Percentiles rank a stretch among this genome's conserved stretches.
phyloP scores from a whole-genome alignment of 176 grass and related monocot species.

The Puya raimondii region DNA sequence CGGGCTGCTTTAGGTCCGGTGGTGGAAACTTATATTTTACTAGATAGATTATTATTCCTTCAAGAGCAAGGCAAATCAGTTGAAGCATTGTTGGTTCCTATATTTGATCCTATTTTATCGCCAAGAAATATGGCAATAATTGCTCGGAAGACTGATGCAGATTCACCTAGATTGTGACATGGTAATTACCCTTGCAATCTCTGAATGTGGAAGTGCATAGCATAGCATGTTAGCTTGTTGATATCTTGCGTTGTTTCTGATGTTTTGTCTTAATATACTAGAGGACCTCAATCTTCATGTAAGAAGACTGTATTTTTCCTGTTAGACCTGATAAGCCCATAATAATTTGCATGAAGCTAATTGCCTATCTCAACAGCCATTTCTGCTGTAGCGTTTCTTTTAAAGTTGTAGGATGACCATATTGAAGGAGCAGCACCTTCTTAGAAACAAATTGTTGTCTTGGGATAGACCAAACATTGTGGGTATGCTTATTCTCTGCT shows the following conservation, averaged over 20 bases:
- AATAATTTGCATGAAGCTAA: no score
- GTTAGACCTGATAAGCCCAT: no score
- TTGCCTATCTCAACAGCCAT: no score
- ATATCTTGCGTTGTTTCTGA: background rate
- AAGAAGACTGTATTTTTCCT: no score
- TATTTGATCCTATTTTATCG: conserved; percentile 80
- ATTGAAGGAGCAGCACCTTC: background rate
- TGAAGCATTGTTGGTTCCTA: conserved; percentile 53
- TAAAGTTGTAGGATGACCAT: background rate
- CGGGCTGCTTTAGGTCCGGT: conserved; percentile 77
- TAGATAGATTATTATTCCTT: conserved; percentile 82
- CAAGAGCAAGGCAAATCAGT: conserved; percentile 55
- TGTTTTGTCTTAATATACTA: background rate
- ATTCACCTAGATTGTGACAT: conserved; percentile 28
- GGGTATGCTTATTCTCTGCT: no score
- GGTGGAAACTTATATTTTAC: conserved; percentile 87
- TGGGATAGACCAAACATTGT: no score
- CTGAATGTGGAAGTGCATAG: background rate
- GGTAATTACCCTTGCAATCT: conserved; percentile 30
- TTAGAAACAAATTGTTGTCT: background rate
- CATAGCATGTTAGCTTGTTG: conserved; percentile 13
- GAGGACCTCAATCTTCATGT: background rate
- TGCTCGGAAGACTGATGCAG: conserved; percentile 45
- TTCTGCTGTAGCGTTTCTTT: background rate
- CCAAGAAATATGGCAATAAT: conserved; percentile 74